These are phyloP conservation scores for Citrus inodora DNA, from an alignment of 345 rosid species.

Conservation along the genomic window DNA sequence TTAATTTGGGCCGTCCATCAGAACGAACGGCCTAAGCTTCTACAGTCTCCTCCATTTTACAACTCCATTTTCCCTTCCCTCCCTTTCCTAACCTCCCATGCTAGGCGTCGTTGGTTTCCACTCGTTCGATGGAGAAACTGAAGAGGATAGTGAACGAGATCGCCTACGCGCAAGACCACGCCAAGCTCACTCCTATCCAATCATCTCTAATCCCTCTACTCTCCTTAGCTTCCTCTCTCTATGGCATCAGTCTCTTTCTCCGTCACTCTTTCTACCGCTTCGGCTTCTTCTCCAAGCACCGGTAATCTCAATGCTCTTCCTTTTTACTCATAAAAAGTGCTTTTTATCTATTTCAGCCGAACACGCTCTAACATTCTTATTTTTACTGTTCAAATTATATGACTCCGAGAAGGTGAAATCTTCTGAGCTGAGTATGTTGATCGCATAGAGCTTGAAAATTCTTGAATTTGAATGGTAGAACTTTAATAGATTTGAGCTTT, in stretches of 20 bases:
- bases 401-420: neutral
- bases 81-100: too few relatives aligned
- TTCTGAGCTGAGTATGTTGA: neutral
- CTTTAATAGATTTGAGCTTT: neutral
- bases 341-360: neutral
- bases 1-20: neutral
- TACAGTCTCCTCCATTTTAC: too few relatives aligned
- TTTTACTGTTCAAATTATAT: too few relatives aligned
- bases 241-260: slow-evolving; percentile 45
- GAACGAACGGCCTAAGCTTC: neutral
- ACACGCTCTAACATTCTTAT: neutral
- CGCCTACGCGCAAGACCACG: slow-evolving; percentile 51
- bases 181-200: slow-evolving; percentile 38
- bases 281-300: slow-evolving; percentile 43
- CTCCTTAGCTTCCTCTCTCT: slow-evolving; percentile 52
- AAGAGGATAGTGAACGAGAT: slow-evolving; percentile 50
- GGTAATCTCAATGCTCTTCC: slow-evolving; percentile 27
- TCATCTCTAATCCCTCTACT: slow-evolving; percentile 55
- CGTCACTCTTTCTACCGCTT: slow-evolving; percentile 52
- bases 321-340: neutral
- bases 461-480: neutral
- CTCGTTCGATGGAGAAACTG: slow-evolving; percentile 49
- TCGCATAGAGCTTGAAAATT: neutral
- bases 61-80: neutral
- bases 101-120: neutral